Percentiles rank a stretch among this genome's conserved stretches.
These are phyloP conservation scores for Amanita rimosa DNA, from an alignment of 768 basidiomycete genomes.

Conservation along the genomic window DNA sequence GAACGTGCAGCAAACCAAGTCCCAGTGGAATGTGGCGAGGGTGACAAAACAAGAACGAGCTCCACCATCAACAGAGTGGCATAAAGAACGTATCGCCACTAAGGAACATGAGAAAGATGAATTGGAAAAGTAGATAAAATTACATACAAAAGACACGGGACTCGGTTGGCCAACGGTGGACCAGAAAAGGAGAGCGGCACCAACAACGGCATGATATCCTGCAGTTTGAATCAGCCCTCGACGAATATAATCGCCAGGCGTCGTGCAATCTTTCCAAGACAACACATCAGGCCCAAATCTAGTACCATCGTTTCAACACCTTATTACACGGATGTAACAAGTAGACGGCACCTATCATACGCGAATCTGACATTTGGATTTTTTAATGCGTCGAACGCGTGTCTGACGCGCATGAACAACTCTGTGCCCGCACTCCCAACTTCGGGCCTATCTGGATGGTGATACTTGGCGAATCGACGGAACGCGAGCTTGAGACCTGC, in stretches of 20 bases:
- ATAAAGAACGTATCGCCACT: conserved; percentile 82
- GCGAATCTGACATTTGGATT: conserved; percentile 73
- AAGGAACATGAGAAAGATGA: background rate
- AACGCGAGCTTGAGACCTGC: conserved; percentile 60
- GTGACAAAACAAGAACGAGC: conserved; percentile 52
- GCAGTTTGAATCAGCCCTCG: conserved; percentile 51
- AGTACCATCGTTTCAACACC: background rate
- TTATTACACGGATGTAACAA: background rate
- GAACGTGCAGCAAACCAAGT: conserved; percentile 25
- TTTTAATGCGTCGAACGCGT: conserved; percentile 71
- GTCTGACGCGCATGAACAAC: conserved; percentile 58
- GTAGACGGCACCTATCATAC: conserved; percentile 58
- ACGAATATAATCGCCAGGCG: conserved; percentile 56
- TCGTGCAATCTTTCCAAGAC: conserved; percentile 52
- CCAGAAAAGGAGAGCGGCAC: conserved; percentile 46
- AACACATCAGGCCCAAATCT: conserved; percentile 75
- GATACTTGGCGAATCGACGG: conserved; percentile 57
- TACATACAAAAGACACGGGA: conserved; percentile 54
- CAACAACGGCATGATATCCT: conserved; percentile 58
- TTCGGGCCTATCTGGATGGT: conserved; percentile 69
- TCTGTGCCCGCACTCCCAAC: conserved; percentile 45
- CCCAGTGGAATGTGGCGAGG: conserved; percentile 28
- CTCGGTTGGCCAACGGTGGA: conserved; percentile 50
- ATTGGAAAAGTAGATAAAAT: background rate
- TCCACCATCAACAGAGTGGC: conserved; percentile 50